These are phyloP conservation scores for Phytophthora quininea DNA, from an alignment of 352 stramenopile genomes.

Conservation along the genomic window DNA sequence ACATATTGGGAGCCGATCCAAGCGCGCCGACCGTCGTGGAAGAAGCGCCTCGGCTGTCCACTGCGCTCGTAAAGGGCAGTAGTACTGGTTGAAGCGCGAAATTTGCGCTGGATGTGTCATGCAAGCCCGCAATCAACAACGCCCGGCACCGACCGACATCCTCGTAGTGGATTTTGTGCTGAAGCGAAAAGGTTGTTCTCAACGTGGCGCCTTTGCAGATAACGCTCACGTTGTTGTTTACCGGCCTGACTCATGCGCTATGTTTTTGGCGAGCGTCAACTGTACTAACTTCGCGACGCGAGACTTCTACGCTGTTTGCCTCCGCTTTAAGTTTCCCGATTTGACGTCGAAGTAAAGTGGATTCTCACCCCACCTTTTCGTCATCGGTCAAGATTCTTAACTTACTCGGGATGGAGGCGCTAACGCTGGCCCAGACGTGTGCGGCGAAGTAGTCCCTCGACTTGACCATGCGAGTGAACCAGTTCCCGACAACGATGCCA, in stretches of 20 bases:
- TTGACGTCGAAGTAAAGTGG: background rate
- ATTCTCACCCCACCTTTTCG: background rate
- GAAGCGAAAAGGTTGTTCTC: background rate
- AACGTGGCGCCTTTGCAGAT: background rate
- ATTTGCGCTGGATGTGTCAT: background rate
- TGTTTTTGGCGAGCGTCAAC: background rate
- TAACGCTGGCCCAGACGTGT: slow-evolving; percentile 23
- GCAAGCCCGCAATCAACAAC: background rate
- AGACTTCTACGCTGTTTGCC: background rate
- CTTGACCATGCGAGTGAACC: slow-evolving; percentile 40
- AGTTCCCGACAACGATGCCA: slow-evolving; percentile 45
- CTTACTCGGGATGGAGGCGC: slow-evolving; percentile 16
- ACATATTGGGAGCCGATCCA: background rate
- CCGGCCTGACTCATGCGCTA: too few relatives aligned
- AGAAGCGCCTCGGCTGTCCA: background rate
- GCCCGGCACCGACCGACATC: too few relatives aligned
- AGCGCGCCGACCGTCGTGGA: background rate
- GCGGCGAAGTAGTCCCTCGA: slow-evolving; percentile 35
- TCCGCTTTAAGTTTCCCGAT: too few relatives aligned
- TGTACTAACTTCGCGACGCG: background rate
- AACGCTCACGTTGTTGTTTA: background rate
- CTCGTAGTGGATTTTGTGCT: background rate
- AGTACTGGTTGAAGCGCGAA: background rate
- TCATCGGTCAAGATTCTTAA: background rate
- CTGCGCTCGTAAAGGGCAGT: slow-evolving; percentile 12